Evolutionary conservation across 1,139 yeast genomes (phyloP).

Genomic region (Sugiyamaella novakii): DNA sequence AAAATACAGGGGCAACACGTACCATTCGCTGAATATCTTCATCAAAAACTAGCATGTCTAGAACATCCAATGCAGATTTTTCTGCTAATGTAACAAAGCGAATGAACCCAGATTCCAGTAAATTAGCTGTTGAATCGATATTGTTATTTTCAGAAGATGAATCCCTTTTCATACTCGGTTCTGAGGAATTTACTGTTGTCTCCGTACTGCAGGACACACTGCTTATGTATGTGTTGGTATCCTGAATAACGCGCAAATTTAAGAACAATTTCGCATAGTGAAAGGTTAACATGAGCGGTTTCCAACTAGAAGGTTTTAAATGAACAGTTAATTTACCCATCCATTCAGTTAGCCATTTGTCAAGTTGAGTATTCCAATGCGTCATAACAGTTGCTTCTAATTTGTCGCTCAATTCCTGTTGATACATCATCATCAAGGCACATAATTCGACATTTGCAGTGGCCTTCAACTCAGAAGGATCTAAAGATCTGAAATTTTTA

Average conservation of each 20-base stretch:
- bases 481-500: slow-evolving; percentile 18
- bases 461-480: slow-evolving; percentile 31
- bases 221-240: slow-evolving; percentile 5
- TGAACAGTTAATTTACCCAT: slow-evolving; percentile 32
- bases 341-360: slow-evolving; percentile 35
- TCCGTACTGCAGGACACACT: slow-evolving; percentile 18
- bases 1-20: slow-evolving; percentile 33
- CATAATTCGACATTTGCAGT: slow-evolving; percentile 35
- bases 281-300: slow-evolving; percentile 33
- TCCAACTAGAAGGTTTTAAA: slow-evolving; percentile 33
- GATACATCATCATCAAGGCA: slow-evolving; percentile 33
- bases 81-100: slow-evolving; percentile 30
- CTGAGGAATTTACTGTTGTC: too few relatives aligned
- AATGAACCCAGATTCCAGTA: slow-evolving; percentile 18
- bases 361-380: slow-evolving; percentile 34
- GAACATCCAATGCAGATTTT: slow-evolving; percentile 31
- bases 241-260: slow-evolving; percentile 27
- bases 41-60: slow-evolving; percentile 33
- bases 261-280: slow-evolving; percentile 35
- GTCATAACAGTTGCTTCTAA: slow-evolving; percentile 25
- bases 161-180: too few relatives aligned
- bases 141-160: slow-evolving; percentile 5
- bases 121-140: neutral
- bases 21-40: slow-evolving; percentile 33
- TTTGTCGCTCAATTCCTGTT: slow-evolving; percentile 29